phyloP scores from a whole-genome alignment of 192 early-diverging fungal species.

The Backusella liffmaniae region DNA sequence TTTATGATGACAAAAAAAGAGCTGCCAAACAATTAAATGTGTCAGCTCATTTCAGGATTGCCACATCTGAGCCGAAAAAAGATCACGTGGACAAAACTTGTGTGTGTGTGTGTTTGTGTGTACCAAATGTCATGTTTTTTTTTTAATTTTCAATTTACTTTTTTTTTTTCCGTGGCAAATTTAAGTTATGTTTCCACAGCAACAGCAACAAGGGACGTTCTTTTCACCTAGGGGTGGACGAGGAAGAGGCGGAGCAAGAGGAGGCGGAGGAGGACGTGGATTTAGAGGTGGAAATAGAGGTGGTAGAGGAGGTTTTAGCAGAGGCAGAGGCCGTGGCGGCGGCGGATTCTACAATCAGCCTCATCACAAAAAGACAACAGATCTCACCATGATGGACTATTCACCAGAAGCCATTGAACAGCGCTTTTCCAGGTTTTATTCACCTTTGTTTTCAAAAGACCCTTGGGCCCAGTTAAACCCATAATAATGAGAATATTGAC shows the following conservation, averaged over 20 bases:
- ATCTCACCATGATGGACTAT: neutral
- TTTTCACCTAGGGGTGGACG: neutral
- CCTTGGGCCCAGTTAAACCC: neutral
- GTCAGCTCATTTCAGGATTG: no score
- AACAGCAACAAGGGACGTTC: neutral
- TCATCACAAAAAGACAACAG: neutral
- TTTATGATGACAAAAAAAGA: neutral
- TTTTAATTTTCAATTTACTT: neutral
- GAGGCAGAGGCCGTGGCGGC: neutral
- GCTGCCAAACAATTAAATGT: no score
- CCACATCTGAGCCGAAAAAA: neutral
- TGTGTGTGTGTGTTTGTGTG: neutral
- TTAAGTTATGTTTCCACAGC: neutral
- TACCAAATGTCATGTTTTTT: neutral
- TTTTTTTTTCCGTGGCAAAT: neutral
- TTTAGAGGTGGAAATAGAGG: neutral
- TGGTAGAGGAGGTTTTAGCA: neutral
- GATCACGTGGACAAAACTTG: neutral
- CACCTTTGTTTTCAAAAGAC: neutral
- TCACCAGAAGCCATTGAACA: neutral
- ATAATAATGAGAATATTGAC: neutral
- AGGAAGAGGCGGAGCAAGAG: neutral
- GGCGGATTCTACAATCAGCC: neutral
- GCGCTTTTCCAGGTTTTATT: neutral
- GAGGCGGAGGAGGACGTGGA: neutral